Base-by-base conservation (phyloP, 306 rosid genomes). In the Mimosa pudica region DNA sequence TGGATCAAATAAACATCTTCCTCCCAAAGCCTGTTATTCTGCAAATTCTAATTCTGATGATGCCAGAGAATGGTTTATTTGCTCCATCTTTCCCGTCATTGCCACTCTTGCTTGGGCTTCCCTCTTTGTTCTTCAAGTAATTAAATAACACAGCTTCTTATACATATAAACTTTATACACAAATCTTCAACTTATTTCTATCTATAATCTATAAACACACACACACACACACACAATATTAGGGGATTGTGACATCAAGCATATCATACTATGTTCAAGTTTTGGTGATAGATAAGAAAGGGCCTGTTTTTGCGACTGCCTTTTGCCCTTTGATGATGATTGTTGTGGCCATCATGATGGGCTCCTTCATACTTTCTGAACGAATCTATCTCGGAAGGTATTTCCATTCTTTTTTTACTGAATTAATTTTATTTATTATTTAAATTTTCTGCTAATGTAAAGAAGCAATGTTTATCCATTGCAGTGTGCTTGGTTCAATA, bases 241-340 rank as follows among this genome's bases (percentile, higher is more conserved):
- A 95, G 98, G 98, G 98, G 4, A 91, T 89, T 78, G 99, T 95
- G 84, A 84, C 92, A 24, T 93, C 99, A 82, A 91, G 98, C 77
- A 74, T 91, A 71, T 89, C 98, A 74, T 95, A 95, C 83, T 93
- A 89, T 61, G 98, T 95, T n/a, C 99, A 95, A 93, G 98, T 98
- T 58, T 61, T 91, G 11, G 98, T 95, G 83, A 95, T 95, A 76
- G 91, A 82, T 89, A 90, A 69, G 82, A 95, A 83, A 79, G 99
- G 99, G 1, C 99, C 99, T 32, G 99, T 95, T 0, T 95, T 95
- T 84, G 94, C 98, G 45, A 95, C 99, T 70, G 97, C 98, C 63
- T 95, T 95, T 81, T 92, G 99, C 87, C 99, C 99, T 80, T 82
- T 95, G 80, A 92, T 93, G 96, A 90, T 95, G 99, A 92, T 93